Percentiles rank a stretch among this genome's conserved stretches.
phyloP scores from a whole-genome alignment of 805 yeast genomes.

The Kluyveromyces lactis region DNA sequence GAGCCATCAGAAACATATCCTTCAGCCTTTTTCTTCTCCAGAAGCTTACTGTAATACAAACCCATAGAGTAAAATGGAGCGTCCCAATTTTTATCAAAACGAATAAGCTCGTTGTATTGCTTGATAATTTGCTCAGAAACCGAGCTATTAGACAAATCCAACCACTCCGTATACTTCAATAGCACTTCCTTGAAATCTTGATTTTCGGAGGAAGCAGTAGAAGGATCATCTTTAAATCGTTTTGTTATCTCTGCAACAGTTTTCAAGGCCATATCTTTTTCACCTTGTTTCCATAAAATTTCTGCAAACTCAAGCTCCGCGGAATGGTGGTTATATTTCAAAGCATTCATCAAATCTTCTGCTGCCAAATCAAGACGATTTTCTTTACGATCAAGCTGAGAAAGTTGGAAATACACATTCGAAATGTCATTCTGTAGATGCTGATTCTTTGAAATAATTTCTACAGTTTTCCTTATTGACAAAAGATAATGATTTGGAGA shows the following conservation, averaged over 20 bases:
- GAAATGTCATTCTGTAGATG: conserved; percentile 30
- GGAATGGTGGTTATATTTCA: conserved; percentile 25
- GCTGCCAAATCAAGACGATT: conserved; percentile 68
- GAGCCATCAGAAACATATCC: conserved; percentile 25
- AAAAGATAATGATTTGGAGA: conserved; percentile 52
- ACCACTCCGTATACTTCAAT: conserved; percentile 78
- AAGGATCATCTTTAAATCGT: conserved; percentile 9
- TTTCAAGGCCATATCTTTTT: conserved; percentile 74
- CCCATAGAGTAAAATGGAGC: conserved; percentile 78
- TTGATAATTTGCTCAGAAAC: conserved; percentile 63
- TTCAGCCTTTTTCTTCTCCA: conserved; percentile 53
- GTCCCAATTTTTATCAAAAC: conserved; percentile 54
- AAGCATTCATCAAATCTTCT: conserved; percentile 49
- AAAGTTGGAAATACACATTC: conserved; percentile 48
- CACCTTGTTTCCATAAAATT: conserved; percentile 83
- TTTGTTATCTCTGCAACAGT: conserved; percentile 35
- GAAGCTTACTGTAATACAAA: conserved; percentile 63
- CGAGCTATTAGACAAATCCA: conserved; percentile 77
- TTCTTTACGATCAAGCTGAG: conserved; percentile 58
- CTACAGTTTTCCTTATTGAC: conserved; percentile 48
- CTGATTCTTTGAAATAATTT: conserved; percentile 18
- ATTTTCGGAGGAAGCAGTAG: conserved; percentile 8
- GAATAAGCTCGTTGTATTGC: conserved; percentile 55
- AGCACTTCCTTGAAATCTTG: conserved; percentile 39
- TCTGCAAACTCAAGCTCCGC: conserved; percentile 74